phyloP scores from a whole-genome alignment of 169 alveolate species.

The Neospora caninum region DNA sequence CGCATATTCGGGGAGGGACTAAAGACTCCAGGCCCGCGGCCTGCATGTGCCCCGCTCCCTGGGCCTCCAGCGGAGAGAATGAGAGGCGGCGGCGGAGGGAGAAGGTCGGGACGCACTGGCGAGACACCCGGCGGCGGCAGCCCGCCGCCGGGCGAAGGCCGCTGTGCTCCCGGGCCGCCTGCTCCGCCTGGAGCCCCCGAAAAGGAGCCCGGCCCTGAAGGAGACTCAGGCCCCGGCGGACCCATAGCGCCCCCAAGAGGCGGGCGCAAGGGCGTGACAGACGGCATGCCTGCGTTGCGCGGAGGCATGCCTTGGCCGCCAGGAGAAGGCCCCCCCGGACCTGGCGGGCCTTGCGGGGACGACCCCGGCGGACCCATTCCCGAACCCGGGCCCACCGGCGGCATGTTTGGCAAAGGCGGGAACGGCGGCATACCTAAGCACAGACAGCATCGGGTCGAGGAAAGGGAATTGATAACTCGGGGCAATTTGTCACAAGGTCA shows the following conservation, averaged over 20 bases:
- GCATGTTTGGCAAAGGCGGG: slow-evolving; percentile 51
- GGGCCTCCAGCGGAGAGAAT: slow-evolving; percentile 31
- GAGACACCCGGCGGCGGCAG: not conserved
- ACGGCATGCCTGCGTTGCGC: slow-evolving; percentile 10
- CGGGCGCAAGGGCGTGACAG: slow-evolving; percentile 39
- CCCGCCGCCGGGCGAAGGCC: not conserved
- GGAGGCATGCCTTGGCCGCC: slow-evolving; percentile 29
- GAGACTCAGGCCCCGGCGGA: not conserved
- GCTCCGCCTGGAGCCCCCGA: slow-evolving; percentile 7
- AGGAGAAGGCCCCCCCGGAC: slow-evolving; percentile 31
- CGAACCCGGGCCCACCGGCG: not conserved
- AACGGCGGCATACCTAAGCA: slow-evolving; percentile 45
- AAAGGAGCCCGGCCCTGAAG: not conserved
- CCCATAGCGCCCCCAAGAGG: slow-evolving; percentile 17
- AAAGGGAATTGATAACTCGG: not conserved
- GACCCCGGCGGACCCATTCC: too few species aligned
- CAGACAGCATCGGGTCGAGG: not conserved
- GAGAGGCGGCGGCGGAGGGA: slow-evolving; percentile 28
- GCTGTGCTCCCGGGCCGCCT: not conserved
- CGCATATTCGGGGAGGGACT: slow-evolving; percentile 3
- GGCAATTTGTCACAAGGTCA: not conserved
- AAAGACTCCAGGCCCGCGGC: slow-evolving; percentile 1
- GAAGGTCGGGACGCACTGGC: not conserved
- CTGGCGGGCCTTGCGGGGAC: not conserved
- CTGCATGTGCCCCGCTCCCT: slow-evolving; percentile 42